Evolutionary conservation across 192 early-diverging fungal genomes (phyloP).

Genomic region (Mortierella antarctica): DNA sequence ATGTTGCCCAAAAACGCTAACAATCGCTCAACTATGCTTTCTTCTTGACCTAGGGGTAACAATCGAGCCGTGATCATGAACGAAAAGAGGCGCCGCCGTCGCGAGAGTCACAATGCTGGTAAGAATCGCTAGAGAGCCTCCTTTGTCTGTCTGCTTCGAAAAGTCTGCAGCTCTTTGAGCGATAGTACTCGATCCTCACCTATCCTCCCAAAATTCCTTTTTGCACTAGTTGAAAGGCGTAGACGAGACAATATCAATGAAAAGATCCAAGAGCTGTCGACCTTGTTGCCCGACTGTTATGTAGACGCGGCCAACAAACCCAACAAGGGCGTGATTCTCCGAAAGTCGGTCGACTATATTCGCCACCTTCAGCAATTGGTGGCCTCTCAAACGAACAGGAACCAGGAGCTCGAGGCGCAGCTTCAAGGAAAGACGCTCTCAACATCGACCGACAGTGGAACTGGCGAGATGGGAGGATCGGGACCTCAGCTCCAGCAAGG

Average conservation of each 20-base stretch:
- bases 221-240: conserved; percentile 83
- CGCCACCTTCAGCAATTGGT: conserved; percentile 78
- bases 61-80: conserved; percentile 44
- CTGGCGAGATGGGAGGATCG: conserved; percentile 4
- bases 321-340: conserved; percentile 96
- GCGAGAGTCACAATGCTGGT: conserved; percentile 96
- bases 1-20: neutral
- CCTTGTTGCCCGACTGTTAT: conserved; percentile 83
- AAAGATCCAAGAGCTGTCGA: conserved; percentile 92
- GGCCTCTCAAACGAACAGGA: conserved; percentile 69
- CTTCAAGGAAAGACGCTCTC: conserved; percentile 17
- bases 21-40: neutral
- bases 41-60: conserved; percentile 11
- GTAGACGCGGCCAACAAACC: conserved; percentile 86
- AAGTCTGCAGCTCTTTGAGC: neutral
- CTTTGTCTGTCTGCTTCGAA: neutral
- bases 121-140: neutral
- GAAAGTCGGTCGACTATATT: conserved; percentile 95
- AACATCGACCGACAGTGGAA: neutral
- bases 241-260: conserved; percentile 98
- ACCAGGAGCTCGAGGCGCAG: conserved; percentile 78
- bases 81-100: conserved; percentile 93
- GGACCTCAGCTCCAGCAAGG: conserved; percentile 49
- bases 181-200: neutral
- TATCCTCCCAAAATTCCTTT: neutral